Evolutionary conservation across 2,329 filamentous ascomycete species (phyloP).

Genomic region (Raffaelea albimanens): DNA sequence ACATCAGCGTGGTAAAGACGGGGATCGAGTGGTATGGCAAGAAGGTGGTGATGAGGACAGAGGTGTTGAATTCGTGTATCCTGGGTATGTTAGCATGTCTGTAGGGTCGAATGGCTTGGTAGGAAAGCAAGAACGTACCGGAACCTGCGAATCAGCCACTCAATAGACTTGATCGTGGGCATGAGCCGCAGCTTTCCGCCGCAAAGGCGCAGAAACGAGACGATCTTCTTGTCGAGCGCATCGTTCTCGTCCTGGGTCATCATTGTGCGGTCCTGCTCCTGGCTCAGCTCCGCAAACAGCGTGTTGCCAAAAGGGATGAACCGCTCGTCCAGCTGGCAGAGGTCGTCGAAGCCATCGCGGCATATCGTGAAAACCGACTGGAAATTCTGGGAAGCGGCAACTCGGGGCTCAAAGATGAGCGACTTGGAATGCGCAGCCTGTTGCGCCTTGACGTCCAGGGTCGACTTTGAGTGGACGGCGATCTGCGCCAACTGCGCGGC

Average conservation of each 20-base stretch:
- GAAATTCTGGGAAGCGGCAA: conserved; percentile 82
- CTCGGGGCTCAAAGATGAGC: conserved; percentile 78
- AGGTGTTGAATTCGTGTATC: conserved; percentile 84
- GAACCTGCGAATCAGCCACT: conserved; percentile 91
- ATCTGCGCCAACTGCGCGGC: conserved; percentile 91
- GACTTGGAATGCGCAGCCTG: conserved; percentile 89
- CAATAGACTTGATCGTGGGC: conserved; percentile 81
- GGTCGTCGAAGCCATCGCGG: conserved; percentile 78
- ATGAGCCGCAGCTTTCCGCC: conserved; percentile 70
- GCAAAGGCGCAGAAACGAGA: conserved; percentile 73
- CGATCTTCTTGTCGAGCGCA: conserved; percentile 66
- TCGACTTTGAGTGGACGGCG: conserved; percentile 78
- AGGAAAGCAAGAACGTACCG: conserved; percentile 43
- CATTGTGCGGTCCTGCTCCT: conserved; percentile 75
- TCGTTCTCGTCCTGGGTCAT: conserved; percentile 75
- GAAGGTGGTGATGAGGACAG: conserved; percentile 70
- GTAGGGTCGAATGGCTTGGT: too few species aligned
- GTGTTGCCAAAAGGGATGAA: conserved; percentile 67
- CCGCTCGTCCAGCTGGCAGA: conserved; percentile 76
- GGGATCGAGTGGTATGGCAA: conserved; percentile 85
- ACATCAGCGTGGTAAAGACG: conserved; percentile 76
- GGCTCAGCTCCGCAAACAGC: conserved; percentile 91
- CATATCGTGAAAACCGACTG: conserved; percentile 83
- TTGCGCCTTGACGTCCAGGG: conserved; percentile 87
- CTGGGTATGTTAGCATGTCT: conserved; percentile 35